These are phyloP conservation scores for Cucurbita argyrosperma DNA, from an alignment of 306 rosid species.

Conservation along the genomic window DNA sequence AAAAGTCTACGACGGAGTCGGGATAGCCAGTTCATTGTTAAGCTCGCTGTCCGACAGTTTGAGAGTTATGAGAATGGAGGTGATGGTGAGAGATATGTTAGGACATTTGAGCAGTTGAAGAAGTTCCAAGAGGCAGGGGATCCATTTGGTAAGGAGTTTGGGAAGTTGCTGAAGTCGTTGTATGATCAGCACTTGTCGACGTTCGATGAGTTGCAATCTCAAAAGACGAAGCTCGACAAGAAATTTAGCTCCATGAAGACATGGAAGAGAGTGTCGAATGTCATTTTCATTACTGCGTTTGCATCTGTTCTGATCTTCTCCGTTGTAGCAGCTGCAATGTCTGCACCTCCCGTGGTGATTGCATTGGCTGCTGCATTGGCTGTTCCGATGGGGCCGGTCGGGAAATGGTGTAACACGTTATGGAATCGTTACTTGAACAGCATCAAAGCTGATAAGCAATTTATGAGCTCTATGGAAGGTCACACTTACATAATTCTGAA, in stretches of 20 bases:
- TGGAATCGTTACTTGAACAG: constrained; percentile 41
- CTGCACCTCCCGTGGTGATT: constrained; percentile 63
- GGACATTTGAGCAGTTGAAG: constrained; percentile 53
- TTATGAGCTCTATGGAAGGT: constrained; percentile 45
- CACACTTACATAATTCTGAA: constrained; percentile 31
- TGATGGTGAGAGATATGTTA: constrained; percentile 42
- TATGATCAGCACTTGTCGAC: constrained; percentile 34
- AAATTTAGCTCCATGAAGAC: constrained; percentile 52
- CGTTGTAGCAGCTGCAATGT: constrained; percentile 75
- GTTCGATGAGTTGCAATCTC: constrained; percentile 33
- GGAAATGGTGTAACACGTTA: constrained; percentile 76
- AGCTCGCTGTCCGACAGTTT: constrained; percentile 39
- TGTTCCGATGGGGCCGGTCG: constrained; percentile 70
- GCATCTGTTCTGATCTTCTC: constrained; percentile 67
- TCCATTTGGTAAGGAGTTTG: constrained; percentile 64
- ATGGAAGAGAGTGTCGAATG: constrained; percentile 56
- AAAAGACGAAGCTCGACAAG: constrained; percentile 64
- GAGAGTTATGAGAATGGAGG: constrained; percentile 34
- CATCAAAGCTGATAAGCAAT: constrained; percentile 35
- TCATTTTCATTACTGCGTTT: constrained; percentile 53
- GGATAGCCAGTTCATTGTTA: constrained; percentile 39
- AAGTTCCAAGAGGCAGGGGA: constrained; percentile 55
- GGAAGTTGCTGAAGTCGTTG: constrained; percentile 35
- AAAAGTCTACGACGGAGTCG: constrained; percentile 44
- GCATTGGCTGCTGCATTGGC: constrained; percentile 66